These are phyloP conservation scores for Microsporum canis DNA, from an alignment of 2,329 filamentous ascomycete species.

Conservation along the genomic window DNA sequence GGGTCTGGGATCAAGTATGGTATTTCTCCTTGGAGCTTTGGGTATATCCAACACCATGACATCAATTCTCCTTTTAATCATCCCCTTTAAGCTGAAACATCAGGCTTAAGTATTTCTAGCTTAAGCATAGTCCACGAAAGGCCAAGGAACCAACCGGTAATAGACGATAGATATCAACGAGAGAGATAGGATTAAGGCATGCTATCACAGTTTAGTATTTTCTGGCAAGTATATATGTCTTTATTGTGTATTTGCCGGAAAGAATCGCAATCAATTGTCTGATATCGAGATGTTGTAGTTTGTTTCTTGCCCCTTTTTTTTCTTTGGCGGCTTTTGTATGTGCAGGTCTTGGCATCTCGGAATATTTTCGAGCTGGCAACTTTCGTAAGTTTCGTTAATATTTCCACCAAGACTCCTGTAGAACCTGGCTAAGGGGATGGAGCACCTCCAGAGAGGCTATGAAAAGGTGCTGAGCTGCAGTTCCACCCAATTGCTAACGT, in stretches of 20 bases:
- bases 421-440: conserved; percentile 6
- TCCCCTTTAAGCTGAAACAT: too few species aligned
- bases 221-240: neutral
- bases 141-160: too few species aligned
- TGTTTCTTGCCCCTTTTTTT: neutral
- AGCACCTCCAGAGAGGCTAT: conserved; percentile 5
- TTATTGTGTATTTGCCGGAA: neutral
- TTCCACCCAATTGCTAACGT: conserved; percentile 7
- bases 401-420: neutral
- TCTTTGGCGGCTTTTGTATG: neutral
- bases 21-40: too few species aligned
- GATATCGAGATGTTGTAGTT: neutral
- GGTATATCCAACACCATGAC: too few species aligned
- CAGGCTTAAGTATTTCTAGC: neutral
- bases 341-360: neutral
- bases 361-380: neutral
- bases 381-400: neutral
- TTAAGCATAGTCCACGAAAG: neutral
- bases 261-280: neutral
- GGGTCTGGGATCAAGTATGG: too few species aligned
- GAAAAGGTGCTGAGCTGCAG: conserved; percentile 1
- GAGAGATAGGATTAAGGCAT: neutral
- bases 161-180: too few species aligned
- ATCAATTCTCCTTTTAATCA: too few species aligned
- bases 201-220: neutral